Percentiles rank a stretch among this genome's conserved stretches.
These are phyloP conservation scores for Lecanicillium sp. DNA, from an alignment of 2,329 filamentous ascomycete species.

Conservation along the genomic window DNA sequence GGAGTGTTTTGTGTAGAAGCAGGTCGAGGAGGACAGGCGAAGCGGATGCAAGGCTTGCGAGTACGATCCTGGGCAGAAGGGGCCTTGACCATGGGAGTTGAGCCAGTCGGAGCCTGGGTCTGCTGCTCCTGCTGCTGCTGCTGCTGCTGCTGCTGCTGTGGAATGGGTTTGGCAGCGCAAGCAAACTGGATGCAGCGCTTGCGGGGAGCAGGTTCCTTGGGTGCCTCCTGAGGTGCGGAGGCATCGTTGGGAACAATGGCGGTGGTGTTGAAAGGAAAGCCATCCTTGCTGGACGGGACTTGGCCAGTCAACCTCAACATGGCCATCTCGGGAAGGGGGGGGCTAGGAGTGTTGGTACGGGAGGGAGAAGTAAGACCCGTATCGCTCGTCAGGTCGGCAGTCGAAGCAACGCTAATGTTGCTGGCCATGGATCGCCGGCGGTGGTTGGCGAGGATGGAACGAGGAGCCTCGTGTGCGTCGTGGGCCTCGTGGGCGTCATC, in stretches of 20 bases:
- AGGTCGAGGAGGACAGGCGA: slow-evolving; percentile 58
- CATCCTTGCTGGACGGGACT: slow-evolving; percentile 17
- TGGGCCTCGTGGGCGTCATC: slow-evolving; percentile 22
- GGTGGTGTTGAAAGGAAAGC: slow-evolving; percentile 16
- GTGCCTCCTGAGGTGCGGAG: slow-evolving; percentile 31
- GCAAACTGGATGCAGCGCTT: slow-evolving; percentile 92
- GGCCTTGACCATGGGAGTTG: slow-evolving; percentile 23
- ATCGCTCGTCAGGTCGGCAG: slow-evolving; percentile 89
- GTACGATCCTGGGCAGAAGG: slow-evolving; percentile 29
- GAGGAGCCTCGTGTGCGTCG: slow-evolving; percentile 9
- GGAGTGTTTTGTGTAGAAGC: slow-evolving; percentile 30
- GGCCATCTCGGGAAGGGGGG: slow-evolving; percentile 59
- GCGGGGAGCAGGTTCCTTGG: slow-evolving; percentile 33
- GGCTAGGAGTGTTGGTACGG: slow-evolving; percentile 81
- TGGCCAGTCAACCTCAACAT: slow-evolving; percentile 27
- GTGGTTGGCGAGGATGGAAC: slow-evolving; percentile 25
- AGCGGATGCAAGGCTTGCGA: slow-evolving; percentile 62
- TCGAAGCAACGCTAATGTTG: slow-evolving; percentile 73
- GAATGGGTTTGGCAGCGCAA: slow-evolving; percentile 58
- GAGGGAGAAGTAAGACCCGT: slow-evolving; percentile 84
- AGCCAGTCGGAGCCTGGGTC: slow-evolving; percentile 14
- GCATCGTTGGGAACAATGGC: slow-evolving; percentile 13
- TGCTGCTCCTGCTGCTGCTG: too few relatives aligned
- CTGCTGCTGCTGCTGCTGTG: too few relatives aligned
- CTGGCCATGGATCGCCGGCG: slow-evolving; percentile 64